Percentiles rank a stretch among this genome's conserved stretches.
Evolutionary conservation across 192 early-diverging fungal species (phyloP).

Genomic region (Pilobolus umbonatus): DNA sequence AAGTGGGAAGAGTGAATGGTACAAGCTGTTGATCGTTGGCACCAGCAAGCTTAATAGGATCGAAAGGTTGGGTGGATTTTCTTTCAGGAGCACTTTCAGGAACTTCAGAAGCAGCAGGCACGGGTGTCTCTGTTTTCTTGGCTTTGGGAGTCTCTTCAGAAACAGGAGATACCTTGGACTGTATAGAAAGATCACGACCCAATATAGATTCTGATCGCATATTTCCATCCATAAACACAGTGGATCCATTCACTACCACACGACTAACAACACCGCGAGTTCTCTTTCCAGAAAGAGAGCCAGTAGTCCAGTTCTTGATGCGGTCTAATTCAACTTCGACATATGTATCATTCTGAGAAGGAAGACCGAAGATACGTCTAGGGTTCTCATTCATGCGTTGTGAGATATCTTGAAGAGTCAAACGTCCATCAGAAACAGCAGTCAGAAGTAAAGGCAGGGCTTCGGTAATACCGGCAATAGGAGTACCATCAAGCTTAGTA

Average conservation of each 20-base stretch:
- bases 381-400: conserved; percentile 81
- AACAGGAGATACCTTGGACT: conserved; percentile 19
- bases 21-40: conserved; percentile 17
- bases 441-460: conserved; percentile 77
- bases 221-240: conserved; percentile 82
- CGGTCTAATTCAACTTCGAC: conserved; percentile 93
- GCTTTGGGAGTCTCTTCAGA: background rate
- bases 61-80: conserved; percentile 12
- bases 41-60: conserved; percentile 25
- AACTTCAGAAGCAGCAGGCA: background rate
- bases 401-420: conserved; percentile 75
- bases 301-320: conserved; percentile 41
- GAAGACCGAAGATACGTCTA: conserved; percentile 82
- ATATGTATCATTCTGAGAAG: conserved; percentile 88
- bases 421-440: conserved; percentile 73
- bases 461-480: conserved; percentile 60
- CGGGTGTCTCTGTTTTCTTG: background rate
- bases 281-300: conserved; percentile 49
- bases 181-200: conserved; percentile 45
- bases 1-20: conserved; percentile 1
- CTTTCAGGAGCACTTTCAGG: conserved; percentile 9
- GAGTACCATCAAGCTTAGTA: conserved; percentile 47
- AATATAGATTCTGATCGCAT: conserved; percentile 35
- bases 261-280: conserved; percentile 77
- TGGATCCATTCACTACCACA: conserved; percentile 83